phyloP scores from a whole-genome alignment of 2,329 filamentous ascomycete species.

The Elsinoe batatas region DNA sequence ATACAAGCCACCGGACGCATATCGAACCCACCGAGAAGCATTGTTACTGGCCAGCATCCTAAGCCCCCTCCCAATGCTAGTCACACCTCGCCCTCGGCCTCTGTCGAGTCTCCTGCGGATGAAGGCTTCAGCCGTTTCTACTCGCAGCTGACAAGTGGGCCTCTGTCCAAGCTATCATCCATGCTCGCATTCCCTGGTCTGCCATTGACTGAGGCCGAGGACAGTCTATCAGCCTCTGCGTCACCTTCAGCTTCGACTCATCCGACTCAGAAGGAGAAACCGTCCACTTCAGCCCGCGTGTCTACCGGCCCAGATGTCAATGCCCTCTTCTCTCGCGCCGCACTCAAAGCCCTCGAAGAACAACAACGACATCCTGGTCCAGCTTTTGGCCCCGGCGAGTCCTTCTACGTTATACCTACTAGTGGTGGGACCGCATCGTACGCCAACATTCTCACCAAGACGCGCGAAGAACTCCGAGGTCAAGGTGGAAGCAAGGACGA shows the following conservation, averaged over 20 bases:
- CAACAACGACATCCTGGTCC: conserved; percentile 37
- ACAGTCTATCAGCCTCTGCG: conserved; percentile 19
- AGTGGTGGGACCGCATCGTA: conserved; percentile 89
- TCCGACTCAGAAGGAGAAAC: conserved; percentile 18
- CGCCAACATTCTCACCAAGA: conserved; percentile 60
- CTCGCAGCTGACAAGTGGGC: conserved; percentile 67
- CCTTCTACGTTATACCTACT: conserved; percentile 90
- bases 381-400: conserved; percentile 46
- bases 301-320: conserved; percentile 57
- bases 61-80: background rate
- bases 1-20: conserved; percentile 10
- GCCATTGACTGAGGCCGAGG: conserved; percentile 46
- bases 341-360: conserved; percentile 66
- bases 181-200: conserved; percentile 88
- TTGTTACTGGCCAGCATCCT: conserved; percentile 1
- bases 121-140: conserved; percentile 89
- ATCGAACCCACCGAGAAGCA: background rate
- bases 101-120: conserved; percentile 18
- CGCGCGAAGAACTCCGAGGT: conserved; percentile 36
- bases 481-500: conserved; percentile 45
- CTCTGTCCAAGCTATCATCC: conserved; percentile 81
- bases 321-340: conserved; percentile 75
- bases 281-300: conserved; percentile 22
- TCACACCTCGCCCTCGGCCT: background rate
- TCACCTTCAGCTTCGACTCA: conserved; percentile 22